A percentile compares a stretch with the other conserved stretches of the same genome.
Conservation (phyloP, 805 yeast genomes). For the Tetrapisispora namnaoensis region DNA sequence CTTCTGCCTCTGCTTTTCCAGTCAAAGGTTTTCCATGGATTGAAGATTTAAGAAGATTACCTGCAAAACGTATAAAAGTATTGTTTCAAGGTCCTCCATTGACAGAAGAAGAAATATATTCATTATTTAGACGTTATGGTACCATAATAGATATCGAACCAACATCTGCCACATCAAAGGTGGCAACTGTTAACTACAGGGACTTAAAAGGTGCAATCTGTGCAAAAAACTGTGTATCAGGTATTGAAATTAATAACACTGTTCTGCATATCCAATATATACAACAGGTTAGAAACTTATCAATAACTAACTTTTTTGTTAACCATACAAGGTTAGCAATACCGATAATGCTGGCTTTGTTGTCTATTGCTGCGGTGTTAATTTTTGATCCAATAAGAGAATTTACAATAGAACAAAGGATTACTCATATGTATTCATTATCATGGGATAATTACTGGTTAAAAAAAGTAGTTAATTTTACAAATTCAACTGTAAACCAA, state of each 20-base stretch:
- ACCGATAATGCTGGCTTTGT: constrained; percentile 66
- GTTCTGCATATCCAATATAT: constrained; percentile 67
- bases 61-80: constrained; percentile 53
- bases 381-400: constrained; percentile 91
- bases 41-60: constrained; percentile 78
- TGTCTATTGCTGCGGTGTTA: constrained; percentile 74
- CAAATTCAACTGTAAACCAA: constrained; percentile 31
- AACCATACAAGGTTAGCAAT: constrained; percentile 76
- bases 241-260: constrained; percentile 53
- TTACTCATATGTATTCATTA: constrained; percentile 49
- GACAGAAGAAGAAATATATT: constrained; percentile 70
- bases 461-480: constrained; percentile 30
- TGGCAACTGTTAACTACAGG: constrained; percentile 48
- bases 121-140: constrained; percentile 82
- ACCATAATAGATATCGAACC: constrained; percentile 65
- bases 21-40: constrained; percentile 95
- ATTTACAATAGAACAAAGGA: constrained; percentile 63
- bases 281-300: constrained; percentile 30
- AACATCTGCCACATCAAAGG: constrained; percentile 35
- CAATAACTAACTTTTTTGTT: constrained; percentile 44
- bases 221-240: constrained; percentile 88
- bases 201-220: constrained; percentile 60
- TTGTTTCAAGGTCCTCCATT: constrained; percentile 68
- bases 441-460: constrained; percentile 35
- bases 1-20: constrained; percentile 48